Evolutionary conservation across 2,329 filamentous ascomycete genomes (phyloP).

Genomic region (Lasiodiplodia sp.): DNA sequence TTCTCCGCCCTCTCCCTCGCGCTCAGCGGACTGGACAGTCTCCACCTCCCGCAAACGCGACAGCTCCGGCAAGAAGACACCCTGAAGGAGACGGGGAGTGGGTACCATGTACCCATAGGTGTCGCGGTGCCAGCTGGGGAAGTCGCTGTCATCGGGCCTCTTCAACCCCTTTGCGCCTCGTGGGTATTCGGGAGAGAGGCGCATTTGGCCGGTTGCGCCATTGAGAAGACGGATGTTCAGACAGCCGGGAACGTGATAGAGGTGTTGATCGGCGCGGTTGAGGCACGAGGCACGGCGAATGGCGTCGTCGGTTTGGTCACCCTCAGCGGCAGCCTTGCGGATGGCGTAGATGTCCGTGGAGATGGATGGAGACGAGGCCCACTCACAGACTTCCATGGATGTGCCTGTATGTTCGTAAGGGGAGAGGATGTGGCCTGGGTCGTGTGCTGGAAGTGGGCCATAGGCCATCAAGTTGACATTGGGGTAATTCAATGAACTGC

Average conservation of each 20-base stretch:
- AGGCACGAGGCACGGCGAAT: not conserved
- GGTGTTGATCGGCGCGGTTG: not conserved
- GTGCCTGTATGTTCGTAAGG: not conserved
- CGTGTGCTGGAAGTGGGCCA: not conserved
- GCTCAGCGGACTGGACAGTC: not conserved
- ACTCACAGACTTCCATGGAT: constrained; percentile 8
- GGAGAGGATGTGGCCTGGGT: not conserved
- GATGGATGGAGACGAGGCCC: not conserved
- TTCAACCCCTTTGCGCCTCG: not conserved
- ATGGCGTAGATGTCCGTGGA: not conserved
- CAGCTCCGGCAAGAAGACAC: not conserved
- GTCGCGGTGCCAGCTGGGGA: not conserved
- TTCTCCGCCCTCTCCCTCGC: not conserved
- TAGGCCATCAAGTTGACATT: not conserved
- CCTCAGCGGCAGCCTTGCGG: not conserved
- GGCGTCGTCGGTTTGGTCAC: not conserved
- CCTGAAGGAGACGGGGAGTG: not conserved
- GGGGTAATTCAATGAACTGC: not conserved
- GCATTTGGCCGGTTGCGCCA: not conserved
- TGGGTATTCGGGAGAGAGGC: not conserved
- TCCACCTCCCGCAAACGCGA: not conserved
- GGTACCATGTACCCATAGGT: not conserved
- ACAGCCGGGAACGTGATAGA: not conserved
- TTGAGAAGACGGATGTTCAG: not conserved
- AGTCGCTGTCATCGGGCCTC: not conserved